Base-by-base conservation (phyloP, 192 early-diverging fungal species). In the Jimgerdemannia flammicorona region DNA sequence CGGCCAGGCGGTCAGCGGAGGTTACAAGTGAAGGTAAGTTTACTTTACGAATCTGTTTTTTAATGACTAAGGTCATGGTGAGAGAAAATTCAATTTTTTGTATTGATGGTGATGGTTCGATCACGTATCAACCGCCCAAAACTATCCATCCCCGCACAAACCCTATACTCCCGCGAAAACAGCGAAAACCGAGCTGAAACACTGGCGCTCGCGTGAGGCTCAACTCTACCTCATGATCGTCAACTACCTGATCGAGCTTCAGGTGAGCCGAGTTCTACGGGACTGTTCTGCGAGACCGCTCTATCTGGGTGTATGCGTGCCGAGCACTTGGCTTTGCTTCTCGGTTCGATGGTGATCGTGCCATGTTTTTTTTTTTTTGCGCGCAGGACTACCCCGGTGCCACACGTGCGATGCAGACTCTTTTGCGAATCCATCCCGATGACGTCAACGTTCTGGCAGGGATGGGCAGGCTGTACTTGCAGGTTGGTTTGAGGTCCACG, bases 401-500 rank as follows among this genome's bases (percentile, higher is more conserved):
- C 0, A 81, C 84, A 2, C 73, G 64, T 3, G 77, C 80, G n/a
- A 80, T 83, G 66, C 74, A 81, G 3, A 75, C 74, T 4, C 71
- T 87, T 14, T 65, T 79, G 2, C 49, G 59, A 14, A 74, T 75
- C 18, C 77, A 79, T 64, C 69, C 73, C 3, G 72, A 73, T 17
- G 78, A 84, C 18, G 63, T 84, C 40, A 82, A 87, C 63, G 64
- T 85, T 20, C 64, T 84, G 10, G 85, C 84, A 11, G 74, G 82
- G 11, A 54, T 87, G 4, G 86, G 84, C 18, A 75, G 86, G 67
- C 44, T 87, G 18, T 85, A 87, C 40, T 64, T 87, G 29, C 86
- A 87, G 69, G 79, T 86, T 69, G 74, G 75, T 65, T 18, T n/a
- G n/a, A n/a, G n/a, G n/a, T n/a, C n/a, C n/a, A n/a, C n/a, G n/a